Conservation (phyloP, 176 grass and related monocot genomes). For the Oryza glaberrima region DNA sequence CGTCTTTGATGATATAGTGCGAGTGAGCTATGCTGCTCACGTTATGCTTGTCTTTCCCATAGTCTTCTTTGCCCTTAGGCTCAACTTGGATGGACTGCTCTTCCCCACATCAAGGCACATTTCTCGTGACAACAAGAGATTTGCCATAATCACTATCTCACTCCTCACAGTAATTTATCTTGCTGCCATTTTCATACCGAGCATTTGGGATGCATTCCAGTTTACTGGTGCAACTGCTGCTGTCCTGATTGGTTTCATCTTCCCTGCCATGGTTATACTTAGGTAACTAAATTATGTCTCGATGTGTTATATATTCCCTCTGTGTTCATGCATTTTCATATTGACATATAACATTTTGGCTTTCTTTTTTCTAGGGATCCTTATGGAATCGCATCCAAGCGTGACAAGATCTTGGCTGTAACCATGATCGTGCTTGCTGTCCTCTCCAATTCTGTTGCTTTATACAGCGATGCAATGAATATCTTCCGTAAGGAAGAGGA, state of each 20-base stretch:
- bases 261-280: conserved; percentile 75
- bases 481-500: conserved; percentile 62
- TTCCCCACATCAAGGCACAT: conserved; percentile 74
- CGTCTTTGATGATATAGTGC: conserved; percentile 70
- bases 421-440: conserved; percentile 87
- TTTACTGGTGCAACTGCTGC: conserved; percentile 84
- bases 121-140: conserved; percentile 67
- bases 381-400: conserved; percentile 60
- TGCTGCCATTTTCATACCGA: conserved; percentile 77
- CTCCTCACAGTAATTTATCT: conserved; percentile 65
- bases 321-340: not conserved
- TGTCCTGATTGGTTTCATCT: conserved; percentile 82
- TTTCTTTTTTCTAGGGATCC: conserved; percentile 66
- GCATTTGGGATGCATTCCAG: conserved; percentile 93
- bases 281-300: conserved; percentile 54
- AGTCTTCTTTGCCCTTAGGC: conserved; percentile 69
- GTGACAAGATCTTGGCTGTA: conserved; percentile 76
- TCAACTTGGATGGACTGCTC: conserved; percentile 83
- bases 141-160: conserved; percentile 58
- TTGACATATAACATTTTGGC: not conserved
- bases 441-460: conserved; percentile 69
- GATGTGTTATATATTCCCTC: not conserved
- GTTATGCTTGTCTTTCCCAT: conserved; percentile 94
- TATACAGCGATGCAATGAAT: conserved; percentile 72
- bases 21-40: conserved; percentile 76